Conservation (phyloP, 306 rosid species). For the Castanea crenata region DNA sequence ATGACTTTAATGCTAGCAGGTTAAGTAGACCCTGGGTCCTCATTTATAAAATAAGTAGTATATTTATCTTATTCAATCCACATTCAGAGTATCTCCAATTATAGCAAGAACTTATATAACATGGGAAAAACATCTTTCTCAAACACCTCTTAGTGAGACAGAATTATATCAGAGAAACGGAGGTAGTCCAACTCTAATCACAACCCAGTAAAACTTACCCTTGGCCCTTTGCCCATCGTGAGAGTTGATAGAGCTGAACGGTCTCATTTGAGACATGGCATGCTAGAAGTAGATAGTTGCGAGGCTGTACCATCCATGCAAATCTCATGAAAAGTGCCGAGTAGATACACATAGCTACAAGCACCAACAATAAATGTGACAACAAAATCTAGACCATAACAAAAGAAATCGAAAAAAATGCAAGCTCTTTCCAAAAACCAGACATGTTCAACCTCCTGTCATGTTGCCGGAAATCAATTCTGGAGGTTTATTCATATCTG, state of each 20-base stretch:
- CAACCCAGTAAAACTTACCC: constrained; percentile 31
- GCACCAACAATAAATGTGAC: neutral
- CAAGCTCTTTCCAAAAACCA: constrained; percentile 3
- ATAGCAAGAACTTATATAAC: neutral
- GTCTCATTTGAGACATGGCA: constrained; percentile 75
- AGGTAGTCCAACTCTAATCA: neutral
- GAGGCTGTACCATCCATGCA: constrained; percentile 77
- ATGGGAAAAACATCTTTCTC: neutral
- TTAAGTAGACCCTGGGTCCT: neutral
- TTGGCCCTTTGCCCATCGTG: constrained; percentile 66
- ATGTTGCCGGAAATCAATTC: constrained; percentile 95
- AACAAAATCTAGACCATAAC: constrained; percentile 7
- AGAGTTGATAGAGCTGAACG: constrained; percentile 66
- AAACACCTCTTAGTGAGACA: neutral
- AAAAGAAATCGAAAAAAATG: neutral
- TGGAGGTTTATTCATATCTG: constrained; percentile 85
- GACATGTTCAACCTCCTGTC: constrained; percentile 67
- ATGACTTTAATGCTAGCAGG: neutral
- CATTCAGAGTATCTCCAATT: neutral
- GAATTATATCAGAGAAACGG: neutral
- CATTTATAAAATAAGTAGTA: neutral
- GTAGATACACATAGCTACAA: constrained; percentile 69
- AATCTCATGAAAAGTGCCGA: constrained; percentile 69
- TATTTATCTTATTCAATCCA: neutral
- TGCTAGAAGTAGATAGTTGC: constrained; percentile 58